Conservation (phyloP, 2,329 filamentous ascomycete species). For the Colletotrichum sojae region DNA sequence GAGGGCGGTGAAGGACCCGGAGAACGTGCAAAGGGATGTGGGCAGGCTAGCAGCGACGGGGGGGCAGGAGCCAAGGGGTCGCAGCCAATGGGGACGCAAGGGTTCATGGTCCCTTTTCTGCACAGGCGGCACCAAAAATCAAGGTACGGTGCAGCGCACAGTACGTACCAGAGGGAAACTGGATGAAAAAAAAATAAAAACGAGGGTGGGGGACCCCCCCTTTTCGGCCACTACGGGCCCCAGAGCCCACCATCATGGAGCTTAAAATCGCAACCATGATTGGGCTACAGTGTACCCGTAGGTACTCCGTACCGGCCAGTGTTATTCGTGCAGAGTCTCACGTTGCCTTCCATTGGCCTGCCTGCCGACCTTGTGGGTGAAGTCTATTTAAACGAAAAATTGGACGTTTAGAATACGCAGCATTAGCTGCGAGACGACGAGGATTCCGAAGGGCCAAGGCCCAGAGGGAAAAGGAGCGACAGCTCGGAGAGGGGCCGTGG, state of each 20-base stretch:
- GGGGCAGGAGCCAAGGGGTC: background rate
- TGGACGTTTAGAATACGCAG: background rate
- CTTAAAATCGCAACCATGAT: constrained; percentile 30
- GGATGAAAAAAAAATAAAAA: too few species aligned
- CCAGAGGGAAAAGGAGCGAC: background rate
- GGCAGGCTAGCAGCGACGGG: constrained; percentile 1
- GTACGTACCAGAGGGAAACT: constrained; percentile 21
- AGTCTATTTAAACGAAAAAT: constrained; percentile 24
- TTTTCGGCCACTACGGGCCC: too few species aligned
- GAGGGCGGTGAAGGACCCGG: constrained; percentile 33
- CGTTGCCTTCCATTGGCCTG: constrained; percentile 5
- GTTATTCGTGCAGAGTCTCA: constrained; percentile 6
- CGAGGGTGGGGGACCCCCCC: constrained; percentile 18
- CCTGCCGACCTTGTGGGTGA: background rate
- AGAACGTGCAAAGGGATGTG: constrained; percentile 31
- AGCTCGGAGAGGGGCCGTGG: constrained; percentile 5
- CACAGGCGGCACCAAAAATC: constrained; percentile 10
- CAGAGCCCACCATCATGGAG: constrained; percentile 7
- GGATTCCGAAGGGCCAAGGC: constrained; percentile 14
- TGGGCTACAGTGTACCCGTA: background rate
- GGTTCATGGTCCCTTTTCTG: constrained; percentile 20
- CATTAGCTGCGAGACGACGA: constrained; percentile 2
- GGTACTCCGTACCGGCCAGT: background rate
- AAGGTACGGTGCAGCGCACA: background rate
- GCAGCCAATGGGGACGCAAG: constrained; percentile 21